Percentiles rank a stretch among this genome's conserved stretches.
These are phyloP conservation scores for Diaporthe sp. DNA, from an alignment of 2,329 filamentous ascomycete species.

Conservation along the genomic window DNA sequence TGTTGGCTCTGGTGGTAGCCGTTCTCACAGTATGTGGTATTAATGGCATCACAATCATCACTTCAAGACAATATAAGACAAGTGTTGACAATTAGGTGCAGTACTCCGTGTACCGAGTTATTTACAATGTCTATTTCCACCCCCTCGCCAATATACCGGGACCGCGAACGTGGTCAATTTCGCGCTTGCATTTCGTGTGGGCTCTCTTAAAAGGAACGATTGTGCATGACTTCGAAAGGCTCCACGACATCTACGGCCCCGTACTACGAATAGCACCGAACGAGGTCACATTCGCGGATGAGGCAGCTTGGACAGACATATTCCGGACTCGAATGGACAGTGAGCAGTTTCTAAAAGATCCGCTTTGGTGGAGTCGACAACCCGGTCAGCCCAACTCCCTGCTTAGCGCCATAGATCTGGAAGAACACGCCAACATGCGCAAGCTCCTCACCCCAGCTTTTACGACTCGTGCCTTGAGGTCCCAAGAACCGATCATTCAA, in stretches of 20 bases:
- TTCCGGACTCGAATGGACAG: conserved; percentile 5
- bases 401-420: conserved; percentile 42
- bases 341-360: conserved; percentile 42
- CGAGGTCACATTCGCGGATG: conserved; percentile 32
- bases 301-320: conserved; percentile 14
- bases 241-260: conserved; percentile 35
- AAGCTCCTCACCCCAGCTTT: conserved; percentile 41
- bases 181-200: conserved; percentile 34
- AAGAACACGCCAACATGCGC: conserved; percentile 39
- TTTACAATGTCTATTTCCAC: conserved; percentile 37
- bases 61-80: not conserved
- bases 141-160: conserved; percentile 36
- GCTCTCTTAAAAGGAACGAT: conserved; percentile 35
- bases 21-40: not conserved
- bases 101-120: conserved; percentile 28
- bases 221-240: conserved; percentile 35
- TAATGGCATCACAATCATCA: not conserved
- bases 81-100: not conserved
- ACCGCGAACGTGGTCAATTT: conserved; percentile 33
- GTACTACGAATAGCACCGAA: conserved; percentile 36
- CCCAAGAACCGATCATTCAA: conserved; percentile 43
- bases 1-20: not conserved
- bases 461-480: conserved; percentile 39
- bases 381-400: conserved; percentile 39
- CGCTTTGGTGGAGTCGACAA: conserved; percentile 42